phyloP scores from a whole-genome alignment of 2,329 filamentous ascomycete species.

The Aspergillus sp. region DNA sequence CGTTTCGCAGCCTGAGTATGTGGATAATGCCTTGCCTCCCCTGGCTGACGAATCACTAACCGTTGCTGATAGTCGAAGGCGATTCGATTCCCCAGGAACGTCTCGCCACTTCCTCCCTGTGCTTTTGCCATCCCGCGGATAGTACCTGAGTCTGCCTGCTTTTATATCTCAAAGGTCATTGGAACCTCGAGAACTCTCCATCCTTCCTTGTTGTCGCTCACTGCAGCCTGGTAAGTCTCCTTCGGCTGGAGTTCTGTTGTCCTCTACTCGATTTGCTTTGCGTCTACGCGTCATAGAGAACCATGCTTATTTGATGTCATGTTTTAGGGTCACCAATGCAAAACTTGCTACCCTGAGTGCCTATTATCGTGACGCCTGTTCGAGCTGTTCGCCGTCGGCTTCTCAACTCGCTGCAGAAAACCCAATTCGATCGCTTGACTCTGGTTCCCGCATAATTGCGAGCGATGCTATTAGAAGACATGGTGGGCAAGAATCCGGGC shows the following conservation, averaged over 20 bases:
- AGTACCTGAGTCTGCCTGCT: background rate
- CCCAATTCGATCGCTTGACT: background rate
- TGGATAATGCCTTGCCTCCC: background rate
- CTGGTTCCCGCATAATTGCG: background rate
- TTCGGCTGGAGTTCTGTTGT: background rate
- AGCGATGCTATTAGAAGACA: slow-evolving; percentile 27
- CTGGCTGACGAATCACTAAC: background rate
- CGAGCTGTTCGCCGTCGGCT: background rate
- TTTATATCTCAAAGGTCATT: background rate
- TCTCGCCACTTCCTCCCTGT: background rate
- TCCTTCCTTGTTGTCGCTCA: no score
- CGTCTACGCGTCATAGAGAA: background rate
- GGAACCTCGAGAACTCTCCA: background rate
- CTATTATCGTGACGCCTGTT: background rate
- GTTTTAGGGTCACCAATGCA: background rate
- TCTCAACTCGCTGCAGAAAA: background rate
- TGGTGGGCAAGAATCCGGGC: slow-evolving; percentile 28
- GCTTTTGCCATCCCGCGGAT: background rate
- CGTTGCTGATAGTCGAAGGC: no score
- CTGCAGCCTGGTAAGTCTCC: background rate
- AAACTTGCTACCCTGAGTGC: background rate
- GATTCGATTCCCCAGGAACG: no score
- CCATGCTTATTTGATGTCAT: no score
- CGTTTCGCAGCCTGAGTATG: background rate
- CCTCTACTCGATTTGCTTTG: background rate